Evolutionary conservation across 768 basidiomycete species (phyloP).

Genomic region (Phaeotremella fagi): DNA sequence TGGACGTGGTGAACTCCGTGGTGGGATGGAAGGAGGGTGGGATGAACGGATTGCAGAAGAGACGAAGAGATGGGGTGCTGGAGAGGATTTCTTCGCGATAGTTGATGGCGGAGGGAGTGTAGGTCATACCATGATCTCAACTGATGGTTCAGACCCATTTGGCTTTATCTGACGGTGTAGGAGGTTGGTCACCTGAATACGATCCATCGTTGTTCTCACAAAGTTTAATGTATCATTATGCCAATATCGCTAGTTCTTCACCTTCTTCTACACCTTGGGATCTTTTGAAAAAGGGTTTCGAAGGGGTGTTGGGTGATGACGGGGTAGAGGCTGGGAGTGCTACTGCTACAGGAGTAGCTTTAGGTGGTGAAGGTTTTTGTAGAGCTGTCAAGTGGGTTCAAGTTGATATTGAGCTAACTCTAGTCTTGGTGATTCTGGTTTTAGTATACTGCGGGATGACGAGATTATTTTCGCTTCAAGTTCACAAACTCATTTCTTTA

Average conservation of each 20-base stretch:
- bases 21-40: constrained; percentile 30
- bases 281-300: constrained; percentile 38
- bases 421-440: constrained; percentile 49
- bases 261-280: constrained; percentile 19
- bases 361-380: constrained; percentile 23
- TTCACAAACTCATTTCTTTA: constrained; percentile 46
- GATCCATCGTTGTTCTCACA: constrained; percentile 89
- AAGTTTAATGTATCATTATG: constrained; percentile 73
- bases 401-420: background rate
- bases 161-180: constrained; percentile 88
- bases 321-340: constrained; percentile 39
- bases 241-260: constrained; percentile 11
- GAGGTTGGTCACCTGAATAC: constrained; percentile 79
- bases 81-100: constrained; percentile 47
- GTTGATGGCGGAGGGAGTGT: constrained; percentile 28
- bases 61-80: constrained; percentile 39
- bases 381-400: constrained; percentile 52
- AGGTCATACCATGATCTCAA: constrained; percentile 14
- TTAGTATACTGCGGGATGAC: constrained; percentile 39
- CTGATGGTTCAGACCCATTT: constrained; percentile 49
- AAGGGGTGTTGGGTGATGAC: constrained; percentile 33
- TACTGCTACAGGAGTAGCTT: constrained; percentile 22
- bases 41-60: constrained; percentile 14
- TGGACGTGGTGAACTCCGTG: constrained; percentile 35
- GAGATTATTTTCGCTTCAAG: constrained; percentile 27